Percentiles rank a stretch among this genome's conserved stretches.
These are phyloP conservation scores for Evernia prunastri DNA, from an alignment of 495 filamentous ascomycete genomes.

Conservation along the genomic window DNA sequence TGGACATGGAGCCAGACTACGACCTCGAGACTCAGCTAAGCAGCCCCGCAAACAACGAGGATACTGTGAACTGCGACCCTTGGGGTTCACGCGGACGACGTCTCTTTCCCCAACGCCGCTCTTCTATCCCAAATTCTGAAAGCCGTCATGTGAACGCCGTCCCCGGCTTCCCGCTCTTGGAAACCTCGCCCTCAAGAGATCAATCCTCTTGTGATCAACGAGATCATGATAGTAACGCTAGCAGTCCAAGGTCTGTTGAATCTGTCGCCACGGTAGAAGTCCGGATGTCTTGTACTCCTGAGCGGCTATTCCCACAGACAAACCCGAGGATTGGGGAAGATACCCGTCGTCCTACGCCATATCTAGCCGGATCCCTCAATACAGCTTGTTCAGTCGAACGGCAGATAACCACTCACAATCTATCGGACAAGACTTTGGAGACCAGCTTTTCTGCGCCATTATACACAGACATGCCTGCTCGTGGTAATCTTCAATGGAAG, in stretches of 20 bases:
- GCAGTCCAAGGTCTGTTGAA: slow-evolving; percentile 1
- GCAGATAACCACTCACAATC: neutral
- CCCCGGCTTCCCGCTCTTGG: neutral
- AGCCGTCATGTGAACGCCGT: neutral
- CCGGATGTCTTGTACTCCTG: neutral
- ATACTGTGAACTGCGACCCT: neutral
- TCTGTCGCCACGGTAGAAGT: neutral
- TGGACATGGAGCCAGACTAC: neutral
- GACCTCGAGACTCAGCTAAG: neutral
- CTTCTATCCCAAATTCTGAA: neutral
- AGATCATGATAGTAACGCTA: neutral
- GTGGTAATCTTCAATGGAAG: slow-evolving; percentile 1
- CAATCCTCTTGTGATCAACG: neutral
- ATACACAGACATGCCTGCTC: neutral
- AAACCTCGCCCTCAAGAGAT: neutral
- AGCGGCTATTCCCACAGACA: neutral
- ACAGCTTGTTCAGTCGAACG: neutral
- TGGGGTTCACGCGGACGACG: slow-evolving; percentile 8
- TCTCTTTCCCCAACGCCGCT: slow-evolving; percentile 10
- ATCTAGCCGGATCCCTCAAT: neutral
- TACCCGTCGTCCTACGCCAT: neutral
- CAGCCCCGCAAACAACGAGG: neutral
- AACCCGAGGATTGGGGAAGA: neutral
- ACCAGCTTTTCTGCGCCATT: neutral
- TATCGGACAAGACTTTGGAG: neutral